Evolutionary conservation across 441 rosid species (phyloP), one percentile per base, ranked within the genome.

Genomic region (Sinapis alba): DNA sequence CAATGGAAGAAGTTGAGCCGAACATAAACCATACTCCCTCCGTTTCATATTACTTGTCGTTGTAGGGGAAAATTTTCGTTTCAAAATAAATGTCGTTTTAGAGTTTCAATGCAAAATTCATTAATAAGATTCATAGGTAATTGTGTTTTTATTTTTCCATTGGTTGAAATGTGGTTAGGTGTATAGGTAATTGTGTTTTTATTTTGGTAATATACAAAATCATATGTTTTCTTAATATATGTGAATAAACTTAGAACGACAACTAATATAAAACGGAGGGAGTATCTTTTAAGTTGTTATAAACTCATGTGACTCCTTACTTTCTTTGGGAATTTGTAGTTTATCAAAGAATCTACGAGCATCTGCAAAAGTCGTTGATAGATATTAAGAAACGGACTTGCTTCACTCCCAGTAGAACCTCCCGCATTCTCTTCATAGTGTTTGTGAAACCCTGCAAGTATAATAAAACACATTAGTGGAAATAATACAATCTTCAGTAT

Each of bases 341-440:
- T 38, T 38, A 12, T 38, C 45, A 12, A 11, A 5, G 2, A 38
- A 38, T 12, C 45, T 34, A 30, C 3, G 27, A 24, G 34, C 10
- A 30, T 30, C 41, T 34, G 4, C 41, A 34, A 11, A 38, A 38
- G 5, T 38, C n/a, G 3, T 38, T 38, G 45, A 38, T n/a, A 38
- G 2, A 38, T 38, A 38, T 38, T 38, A 38, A 36, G n/a, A 38
- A 38, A 38, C 45, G 11, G 45, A 24, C 13, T 54, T 13, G 15
- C 38, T 57, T 53, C 50, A 27, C 15, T 90, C 81, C 84, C 23
- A 34, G 62, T 66, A 90, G 81, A 84, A 94, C 92, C 71, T 90
- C 97, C 2, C 83, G 86, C 86, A 94, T 90, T 28, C 93, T 86
- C 85, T 94, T 94, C 57, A 89, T 86, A 66, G 97, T 97, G 77